phyloP scores from a whole-genome alignment of 345 rosid species.

The Zanthoxylum bungeanum region DNA sequence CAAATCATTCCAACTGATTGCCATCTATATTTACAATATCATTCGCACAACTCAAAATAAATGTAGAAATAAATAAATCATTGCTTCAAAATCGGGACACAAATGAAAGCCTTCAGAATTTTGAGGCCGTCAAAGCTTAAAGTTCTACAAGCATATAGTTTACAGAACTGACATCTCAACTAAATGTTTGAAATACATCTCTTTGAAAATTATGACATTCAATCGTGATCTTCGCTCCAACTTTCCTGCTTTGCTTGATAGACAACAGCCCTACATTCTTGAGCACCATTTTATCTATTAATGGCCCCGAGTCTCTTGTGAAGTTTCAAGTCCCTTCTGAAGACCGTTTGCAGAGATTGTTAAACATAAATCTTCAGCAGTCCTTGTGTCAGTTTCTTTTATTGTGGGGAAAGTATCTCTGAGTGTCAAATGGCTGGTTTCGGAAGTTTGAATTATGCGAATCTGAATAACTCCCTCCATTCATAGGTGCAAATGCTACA shows the following conservation, averaged over 20 bases:
- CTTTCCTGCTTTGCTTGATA: neutral
- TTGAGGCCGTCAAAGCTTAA: neutral
- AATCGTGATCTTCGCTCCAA: neutral
- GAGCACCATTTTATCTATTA: neutral
- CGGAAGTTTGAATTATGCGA: conserved; percentile 21
- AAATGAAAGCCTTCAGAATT: neutral
- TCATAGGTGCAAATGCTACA: conserved; percentile 88
- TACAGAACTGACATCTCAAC: neutral
- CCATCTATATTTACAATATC: too few relatives aligned
- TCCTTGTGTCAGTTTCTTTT: conserved; percentile 17
- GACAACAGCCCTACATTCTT: neutral
- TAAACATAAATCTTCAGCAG: neutral
- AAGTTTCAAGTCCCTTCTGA: neutral
- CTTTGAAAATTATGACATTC: neutral
- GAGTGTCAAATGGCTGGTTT: conserved; percentile 56
- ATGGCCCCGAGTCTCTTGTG: neutral
- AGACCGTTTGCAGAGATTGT: neutral
- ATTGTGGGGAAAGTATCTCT: conserved; percentile 34
- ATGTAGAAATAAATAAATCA: neutral
- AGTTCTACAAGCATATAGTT: neutral
- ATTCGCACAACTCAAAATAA: neutral
- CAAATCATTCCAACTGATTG: too few relatives aligned
- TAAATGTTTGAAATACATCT: neutral
- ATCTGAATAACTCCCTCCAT: conserved; percentile 30
- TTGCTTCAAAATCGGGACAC: neutral